phyloP scores from a whole-genome alignment of 1,139 yeast genomes.

The Suhomyces terraborum region DNA sequence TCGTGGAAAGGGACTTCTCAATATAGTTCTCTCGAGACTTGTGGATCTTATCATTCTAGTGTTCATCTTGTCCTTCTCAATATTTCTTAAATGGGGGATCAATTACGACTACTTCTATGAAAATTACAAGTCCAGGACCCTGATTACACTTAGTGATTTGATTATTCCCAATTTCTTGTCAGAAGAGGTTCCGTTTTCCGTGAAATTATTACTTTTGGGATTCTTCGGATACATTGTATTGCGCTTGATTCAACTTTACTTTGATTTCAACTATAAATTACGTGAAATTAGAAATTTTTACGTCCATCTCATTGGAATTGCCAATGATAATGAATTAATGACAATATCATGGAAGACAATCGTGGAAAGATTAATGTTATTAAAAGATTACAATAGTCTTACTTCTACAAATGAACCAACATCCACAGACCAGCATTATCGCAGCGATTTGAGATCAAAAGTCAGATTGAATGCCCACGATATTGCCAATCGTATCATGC shows the following conservation, averaged over 20 bases:
- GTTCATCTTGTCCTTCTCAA: constrained; percentile 76
- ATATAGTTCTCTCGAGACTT: constrained; percentile 65
- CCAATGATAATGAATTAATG: constrained; percentile 76
- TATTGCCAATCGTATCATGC: constrained; percentile 93
- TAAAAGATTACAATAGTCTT: constrained; percentile 79
- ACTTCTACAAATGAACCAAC: constrained; percentile 42
- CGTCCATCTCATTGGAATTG: constrained; percentile 63
- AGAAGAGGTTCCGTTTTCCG: constrained; percentile 46
- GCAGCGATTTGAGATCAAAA: constrained; percentile 65
- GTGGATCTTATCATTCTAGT: constrained; percentile 72
- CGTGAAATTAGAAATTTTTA: constrained; percentile 68
- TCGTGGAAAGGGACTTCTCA: constrained; percentile 78
- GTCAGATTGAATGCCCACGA: constrained; percentile 86
- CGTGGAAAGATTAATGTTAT: constrained; percentile 70
- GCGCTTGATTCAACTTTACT: constrained; percentile 62
- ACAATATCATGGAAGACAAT: constrained; percentile 92
- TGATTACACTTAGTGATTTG: constrained; percentile 45
- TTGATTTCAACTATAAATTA: constrained; percentile 51
- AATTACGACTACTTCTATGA: constrained; percentile 52
- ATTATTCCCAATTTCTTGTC: constrained; percentile 63
- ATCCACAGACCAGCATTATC: constrained; percentile 26
- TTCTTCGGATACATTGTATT: constrained; percentile 59
- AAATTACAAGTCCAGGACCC: constrained; percentile 30
- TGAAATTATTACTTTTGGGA: constrained; percentile 63
- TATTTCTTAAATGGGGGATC: constrained; percentile 81